phyloP scores from a whole-genome alignment of 164 flowering plant genomes.

The Santalum album region DNA sequence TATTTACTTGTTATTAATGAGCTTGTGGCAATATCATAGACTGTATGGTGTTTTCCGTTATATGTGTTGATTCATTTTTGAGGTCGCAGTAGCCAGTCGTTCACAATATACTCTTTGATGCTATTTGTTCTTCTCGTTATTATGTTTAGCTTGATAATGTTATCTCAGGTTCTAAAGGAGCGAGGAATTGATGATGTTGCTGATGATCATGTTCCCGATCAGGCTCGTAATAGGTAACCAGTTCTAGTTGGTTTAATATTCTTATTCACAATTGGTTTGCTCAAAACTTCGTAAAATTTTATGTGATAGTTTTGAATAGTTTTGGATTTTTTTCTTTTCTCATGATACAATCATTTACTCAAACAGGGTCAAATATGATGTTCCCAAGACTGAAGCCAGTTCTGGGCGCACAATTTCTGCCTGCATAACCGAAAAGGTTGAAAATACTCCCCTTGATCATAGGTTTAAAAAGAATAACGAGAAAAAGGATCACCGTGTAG shows the following conservation, averaged over 20 bases:
- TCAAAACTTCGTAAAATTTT: too few species aligned
- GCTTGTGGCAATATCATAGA: too few species aligned
- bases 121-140: not conserved
- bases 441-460: slow-evolving; percentile 28
- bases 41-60: too few species aligned
- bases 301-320: not conserved
- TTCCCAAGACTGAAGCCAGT: slow-evolving; percentile 27
- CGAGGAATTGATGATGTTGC: slow-evolving; percentile 59
- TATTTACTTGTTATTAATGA: too few species aligned
- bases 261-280: not conserved
- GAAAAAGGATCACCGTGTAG: slow-evolving; percentile 37
- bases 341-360: not conserved
- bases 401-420: slow-evolving; percentile 18
- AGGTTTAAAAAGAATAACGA: slow-evolving; percentile 36
- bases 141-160: not conserved
- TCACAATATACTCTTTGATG: not conserved
- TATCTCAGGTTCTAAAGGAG: slow-evolving; percentile 72
- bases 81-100: too few species aligned
- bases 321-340: not conserved
- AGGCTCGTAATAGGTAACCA: slow-evolving; percentile 46
- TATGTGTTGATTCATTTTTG: too few species aligned
- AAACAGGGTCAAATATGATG: slow-evolving; percentile 36
- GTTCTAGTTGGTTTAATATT: not conserved
- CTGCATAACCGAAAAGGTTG: slow-evolving; percentile 34
- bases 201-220: slow-evolving; percentile 28